Conservation (phyloP, 2,329 filamentous ascomycete genomes). For the Pseudofabraea citricarpa region DNA sequence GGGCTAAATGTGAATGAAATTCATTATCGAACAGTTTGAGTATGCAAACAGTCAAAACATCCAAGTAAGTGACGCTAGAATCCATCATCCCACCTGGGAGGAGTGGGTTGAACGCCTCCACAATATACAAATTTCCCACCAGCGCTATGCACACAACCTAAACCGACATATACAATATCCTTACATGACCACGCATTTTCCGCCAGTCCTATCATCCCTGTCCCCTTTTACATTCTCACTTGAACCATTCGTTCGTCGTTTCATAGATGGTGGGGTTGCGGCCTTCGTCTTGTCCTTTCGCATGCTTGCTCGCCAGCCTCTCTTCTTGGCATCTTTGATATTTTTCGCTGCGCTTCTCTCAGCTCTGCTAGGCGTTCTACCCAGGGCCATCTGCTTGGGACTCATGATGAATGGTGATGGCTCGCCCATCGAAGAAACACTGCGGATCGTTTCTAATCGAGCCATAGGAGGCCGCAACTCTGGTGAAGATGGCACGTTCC, state of each 20-base stretch:
- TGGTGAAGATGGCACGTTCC: slow-evolving; percentile 42
- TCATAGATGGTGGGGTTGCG: slow-evolving; percentile 36
- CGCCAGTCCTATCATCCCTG: slow-evolving; percentile 30
- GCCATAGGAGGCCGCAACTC: slow-evolving; percentile 41
- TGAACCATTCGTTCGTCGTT: slow-evolving; percentile 48
- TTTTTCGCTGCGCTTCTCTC: slow-evolving; percentile 58
- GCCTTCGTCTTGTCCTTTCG: slow-evolving; percentile 32
- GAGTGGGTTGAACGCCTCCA: no score
- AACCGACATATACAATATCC: no score
- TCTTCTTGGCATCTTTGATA: slow-evolving; percentile 53
- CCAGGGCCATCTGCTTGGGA: slow-evolving; percentile 13
- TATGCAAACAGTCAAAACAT: no score
- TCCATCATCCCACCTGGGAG: no score
- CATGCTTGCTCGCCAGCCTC: slow-evolving; percentile 43
- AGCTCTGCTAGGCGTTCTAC: slow-evolving; percentile 44
- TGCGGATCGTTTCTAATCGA: slow-evolving; percentile 52
- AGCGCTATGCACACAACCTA: neutral
- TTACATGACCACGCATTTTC: slow-evolving; percentile 52
- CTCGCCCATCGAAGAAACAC: slow-evolving; percentile 24
- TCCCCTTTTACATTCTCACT: slow-evolving; percentile 17
- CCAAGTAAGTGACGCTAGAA: no score
- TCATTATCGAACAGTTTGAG: no score
- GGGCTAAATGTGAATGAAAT: no score
- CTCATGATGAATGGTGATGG: slow-evolving; percentile 15
- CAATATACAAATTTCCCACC: neutral